Evolutionary conservation across 1,139 yeast species (phyloP).

Genomic region (Meyerozyma athensensis): DNA sequence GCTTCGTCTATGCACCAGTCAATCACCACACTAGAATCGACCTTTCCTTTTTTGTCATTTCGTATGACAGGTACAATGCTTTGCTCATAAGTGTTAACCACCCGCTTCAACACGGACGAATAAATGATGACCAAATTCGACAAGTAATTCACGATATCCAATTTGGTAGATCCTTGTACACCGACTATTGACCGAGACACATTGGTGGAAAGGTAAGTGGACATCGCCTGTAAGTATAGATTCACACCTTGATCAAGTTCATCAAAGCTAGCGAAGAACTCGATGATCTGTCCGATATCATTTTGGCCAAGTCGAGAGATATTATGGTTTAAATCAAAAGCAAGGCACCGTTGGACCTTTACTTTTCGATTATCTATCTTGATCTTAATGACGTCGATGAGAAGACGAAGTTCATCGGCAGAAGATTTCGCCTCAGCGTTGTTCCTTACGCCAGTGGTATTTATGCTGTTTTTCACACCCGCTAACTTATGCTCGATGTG

Average conservation of each 20-base stretch:
- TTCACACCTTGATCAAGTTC: constrained; percentile 36
- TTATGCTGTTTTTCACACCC: constrained; percentile 12
- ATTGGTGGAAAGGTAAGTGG: constrained; percentile 28
- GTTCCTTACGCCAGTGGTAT: constrained; percentile 4
- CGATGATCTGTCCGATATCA: constrained; percentile 31
- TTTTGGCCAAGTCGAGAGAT: constrained; percentile 27
- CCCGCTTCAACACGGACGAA: constrained; percentile 35
- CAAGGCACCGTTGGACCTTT: constrained; percentile 34
- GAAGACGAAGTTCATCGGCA: constrained; percentile 30
- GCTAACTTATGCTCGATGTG: constrained; percentile 35
- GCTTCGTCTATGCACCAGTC: constrained; percentile 73
- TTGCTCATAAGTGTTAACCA: constrained; percentile 29
- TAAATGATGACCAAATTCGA: constrained; percentile 41
- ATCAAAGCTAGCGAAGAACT: constrained; percentile 33
- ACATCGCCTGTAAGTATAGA: constrained; percentile 34
- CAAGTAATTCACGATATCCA: constrained; percentile 42
- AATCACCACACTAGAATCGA: constrained; percentile 42
- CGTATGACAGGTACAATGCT: constrained; percentile 32
- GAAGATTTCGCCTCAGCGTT: constrained; percentile 7
- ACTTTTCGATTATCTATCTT: constrained; percentile 35
- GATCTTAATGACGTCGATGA: constrained; percentile 34
- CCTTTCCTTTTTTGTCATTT: constrained; percentile 23
- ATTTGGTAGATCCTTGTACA: constrained; percentile 43
- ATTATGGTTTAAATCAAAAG: constrained; percentile 36
- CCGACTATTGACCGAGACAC: constrained; percentile 36